phyloP scores from a whole-genome alignment of 495 filamentous ascomycete species.

The Clavariopsis aquatica region DNA sequence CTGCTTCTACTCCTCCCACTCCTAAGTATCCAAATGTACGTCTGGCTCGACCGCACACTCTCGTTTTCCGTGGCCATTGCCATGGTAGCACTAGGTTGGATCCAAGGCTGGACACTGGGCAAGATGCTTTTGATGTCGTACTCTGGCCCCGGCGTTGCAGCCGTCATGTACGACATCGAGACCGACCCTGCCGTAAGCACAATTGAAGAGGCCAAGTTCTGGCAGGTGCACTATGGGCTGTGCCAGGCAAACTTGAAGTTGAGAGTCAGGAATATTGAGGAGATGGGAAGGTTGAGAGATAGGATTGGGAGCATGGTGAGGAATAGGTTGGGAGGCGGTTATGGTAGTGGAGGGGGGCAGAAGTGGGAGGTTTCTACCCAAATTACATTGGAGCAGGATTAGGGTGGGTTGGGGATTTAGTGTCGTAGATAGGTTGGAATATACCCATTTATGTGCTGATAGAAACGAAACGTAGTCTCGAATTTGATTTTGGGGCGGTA shows the following conservation, averaged over 20 bases:
- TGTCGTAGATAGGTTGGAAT: neutral
- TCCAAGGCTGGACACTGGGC: slow-evolving; percentile 80
- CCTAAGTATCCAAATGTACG: slow-evolving; percentile 70
- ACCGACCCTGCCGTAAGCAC: slow-evolving; percentile 70
- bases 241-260: slow-evolving; percentile 94
- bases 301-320: slow-evolving; percentile 75
- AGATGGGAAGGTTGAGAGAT: slow-evolving; percentile 67
- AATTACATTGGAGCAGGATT: slow-evolving; percentile 46
- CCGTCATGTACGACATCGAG: slow-evolving; percentile 81
- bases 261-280: slow-evolving; percentile 63
- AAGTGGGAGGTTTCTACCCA: slow-evolving; percentile 78
- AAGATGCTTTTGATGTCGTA: slow-evolving; percentile 96
- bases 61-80: slow-evolving; percentile 74
- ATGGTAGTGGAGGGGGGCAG: slow-evolving; percentile 68
- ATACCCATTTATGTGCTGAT: neutral
- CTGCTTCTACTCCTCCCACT: slow-evolving; percentile 83
- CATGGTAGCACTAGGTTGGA: slow-evolving; percentile 83
- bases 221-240: slow-evolving; percentile 97
- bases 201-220: slow-evolving; percentile 89
- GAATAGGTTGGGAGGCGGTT: slow-evolving; percentile 83
- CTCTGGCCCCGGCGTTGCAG: slow-evolving; percentile 63
- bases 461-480: too few species aligned
- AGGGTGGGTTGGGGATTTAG: neutral
- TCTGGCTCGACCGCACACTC: slow-evolving; percentile 79
- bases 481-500: too few species aligned